Evolutionary conservation across 1,139 yeast genomes (phyloP).

Genomic region (Debaryomyces sp.): DNA sequence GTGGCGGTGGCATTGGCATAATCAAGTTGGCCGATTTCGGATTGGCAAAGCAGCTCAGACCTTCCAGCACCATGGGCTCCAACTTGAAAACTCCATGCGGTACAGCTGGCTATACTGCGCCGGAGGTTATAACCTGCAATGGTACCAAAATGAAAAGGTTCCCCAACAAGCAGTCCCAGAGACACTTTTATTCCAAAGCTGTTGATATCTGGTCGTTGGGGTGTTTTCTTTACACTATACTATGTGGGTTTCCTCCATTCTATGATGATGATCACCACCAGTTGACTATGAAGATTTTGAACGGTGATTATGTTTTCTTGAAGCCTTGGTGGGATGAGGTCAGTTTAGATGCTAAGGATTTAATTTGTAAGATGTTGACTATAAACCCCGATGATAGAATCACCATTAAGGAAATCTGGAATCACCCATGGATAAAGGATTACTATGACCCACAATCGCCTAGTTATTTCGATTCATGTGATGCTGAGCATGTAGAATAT

Average conservation of each 20-base stretch:
- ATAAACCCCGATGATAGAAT: slow-evolving; percentile 69
- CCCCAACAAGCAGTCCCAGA: slow-evolving; percentile 41
- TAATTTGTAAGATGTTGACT: slow-evolving; percentile 57
- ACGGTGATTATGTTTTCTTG: slow-evolving; percentile 80
- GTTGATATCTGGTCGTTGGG: slow-evolving; percentile 98
- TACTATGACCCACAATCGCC: slow-evolving; percentile 9
- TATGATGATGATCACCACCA: slow-evolving; percentile 84
- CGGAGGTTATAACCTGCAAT: slow-evolving; percentile 74
- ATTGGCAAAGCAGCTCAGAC: slow-evolving; percentile 78
- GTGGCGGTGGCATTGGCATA: slow-evolving; percentile 87
- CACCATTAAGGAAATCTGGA: slow-evolving; percentile 63
- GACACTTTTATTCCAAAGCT: slow-evolving; percentile 81
- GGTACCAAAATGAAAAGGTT: slow-evolving; percentile 14
- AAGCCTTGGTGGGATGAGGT: slow-evolving; percentile 99
- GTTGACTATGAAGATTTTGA: slow-evolving; percentile 80
- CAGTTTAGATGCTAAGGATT: slow-evolving; percentile 70
- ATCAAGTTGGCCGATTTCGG: slow-evolving; percentile 95
- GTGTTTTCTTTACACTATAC: slow-evolving; percentile 82
- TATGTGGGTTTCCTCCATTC: slow-evolving; percentile 97
- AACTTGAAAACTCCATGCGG: slow-evolving; percentile 72
- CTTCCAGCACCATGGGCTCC: slow-evolving; percentile 29
- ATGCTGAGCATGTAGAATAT: slow-evolving; percentile 13
- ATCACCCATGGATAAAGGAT: slow-evolving; percentile 44
- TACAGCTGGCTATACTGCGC: slow-evolving; percentile 77
- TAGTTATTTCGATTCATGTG: slow-evolving; percentile 13